phyloP scores from a whole-genome alignment of 805 yeast genomes.

The Barnettozyma salicaria region DNA sequence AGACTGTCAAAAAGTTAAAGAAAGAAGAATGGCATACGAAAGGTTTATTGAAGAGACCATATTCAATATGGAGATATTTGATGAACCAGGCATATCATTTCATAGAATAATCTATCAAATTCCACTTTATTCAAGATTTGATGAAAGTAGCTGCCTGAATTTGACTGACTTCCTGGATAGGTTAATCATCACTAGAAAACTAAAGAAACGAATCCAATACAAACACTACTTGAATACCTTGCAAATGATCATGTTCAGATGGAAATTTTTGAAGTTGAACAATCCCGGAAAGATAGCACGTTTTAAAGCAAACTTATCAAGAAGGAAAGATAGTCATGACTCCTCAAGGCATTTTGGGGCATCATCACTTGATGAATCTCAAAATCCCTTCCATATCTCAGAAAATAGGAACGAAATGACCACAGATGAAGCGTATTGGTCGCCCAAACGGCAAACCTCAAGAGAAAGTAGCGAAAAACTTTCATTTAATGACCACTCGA shows the following conservation, averaged over 20 bases:
- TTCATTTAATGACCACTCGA: constrained; percentile 11
- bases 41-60: constrained; percentile 65
- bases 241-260: constrained; percentile 32
- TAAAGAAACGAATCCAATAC: constrained; percentile 37
- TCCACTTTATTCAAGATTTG: constrained; percentile 73
- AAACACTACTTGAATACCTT: constrained; percentile 30
- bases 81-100: constrained; percentile 61
- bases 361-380: background rate
- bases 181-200: constrained; percentile 49
- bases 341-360: constrained; percentile 1
- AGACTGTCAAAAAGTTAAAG: constrained; percentile 49
- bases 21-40: constrained; percentile 51
- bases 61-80: constrained; percentile 48
- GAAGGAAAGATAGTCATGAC: background rate
- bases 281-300: constrained; percentile 5
- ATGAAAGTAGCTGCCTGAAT: constrained; percentile 69
- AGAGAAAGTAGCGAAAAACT: too few relatives aligned
- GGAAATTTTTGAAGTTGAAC: constrained; percentile 25
- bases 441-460: too few relatives aligned
- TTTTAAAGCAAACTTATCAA: background rate
- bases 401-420: background rate
- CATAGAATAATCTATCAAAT: constrained; percentile 54
- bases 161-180: constrained; percentile 65
- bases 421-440: constrained; percentile 17
- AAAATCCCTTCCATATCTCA: background rate